Percentiles rank a stretch among this genome's conserved stretches.
phyloP scores from a whole-genome alignment of 2,329 filamentous ascomycete genomes.

The Clonostachys sp. region DNA sequence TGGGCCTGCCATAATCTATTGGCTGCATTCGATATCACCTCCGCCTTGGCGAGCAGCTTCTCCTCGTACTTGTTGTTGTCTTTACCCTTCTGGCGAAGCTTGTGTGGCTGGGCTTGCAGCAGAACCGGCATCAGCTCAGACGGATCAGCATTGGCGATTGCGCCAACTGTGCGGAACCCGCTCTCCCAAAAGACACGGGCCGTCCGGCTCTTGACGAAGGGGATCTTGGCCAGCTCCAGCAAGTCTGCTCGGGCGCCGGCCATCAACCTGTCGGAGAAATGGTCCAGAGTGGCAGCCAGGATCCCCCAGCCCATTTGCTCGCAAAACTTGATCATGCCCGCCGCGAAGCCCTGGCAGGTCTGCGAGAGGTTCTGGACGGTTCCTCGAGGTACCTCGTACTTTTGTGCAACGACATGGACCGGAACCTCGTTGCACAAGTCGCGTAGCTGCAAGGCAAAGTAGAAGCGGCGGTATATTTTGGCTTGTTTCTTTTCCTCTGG shows the following conservation, averaged over 20 bases:
- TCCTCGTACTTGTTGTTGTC: slow-evolving; percentile 59
- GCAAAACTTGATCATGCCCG: slow-evolving; percentile 76
- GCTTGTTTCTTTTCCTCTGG: slow-evolving; percentile 54
- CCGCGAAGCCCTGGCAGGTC: slow-evolving; percentile 73
- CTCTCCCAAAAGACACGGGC: slow-evolving; percentile 70
- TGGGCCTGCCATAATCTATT: slow-evolving; percentile 62
- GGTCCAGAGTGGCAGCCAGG: slow-evolving; percentile 67
- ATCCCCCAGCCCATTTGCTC: slow-evolving; percentile 72
- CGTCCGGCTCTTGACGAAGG: slow-evolving; percentile 73
- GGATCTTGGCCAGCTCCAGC: slow-evolving; percentile 65
- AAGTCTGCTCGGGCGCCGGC: slow-evolving; percentile 69
- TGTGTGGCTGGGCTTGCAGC: slow-evolving; percentile 68
- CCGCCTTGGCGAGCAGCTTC: slow-evolving; percentile 63
- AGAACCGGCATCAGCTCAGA: slow-evolving; percentile 67
- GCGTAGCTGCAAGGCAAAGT: slow-evolving; percentile 71
- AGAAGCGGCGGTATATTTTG: slow-evolving; percentile 67
- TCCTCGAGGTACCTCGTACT: slow-evolving; percentile 67
- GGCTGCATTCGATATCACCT: slow-evolving; percentile 63
- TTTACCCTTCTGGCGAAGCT: slow-evolving; percentile 46
- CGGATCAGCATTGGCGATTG: slow-evolving; percentile 64
- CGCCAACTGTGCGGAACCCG: slow-evolving; percentile 64
- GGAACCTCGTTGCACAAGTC: slow-evolving; percentile 75
- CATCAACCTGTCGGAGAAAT: slow-evolving; percentile 69
- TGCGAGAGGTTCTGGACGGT: slow-evolving; percentile 69
- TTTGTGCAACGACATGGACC: slow-evolving; percentile 62